Evolutionary conservation across 2,329 filamentous ascomycete genomes (phyloP).

Genomic region (Cordyceps cicadae): DNA sequence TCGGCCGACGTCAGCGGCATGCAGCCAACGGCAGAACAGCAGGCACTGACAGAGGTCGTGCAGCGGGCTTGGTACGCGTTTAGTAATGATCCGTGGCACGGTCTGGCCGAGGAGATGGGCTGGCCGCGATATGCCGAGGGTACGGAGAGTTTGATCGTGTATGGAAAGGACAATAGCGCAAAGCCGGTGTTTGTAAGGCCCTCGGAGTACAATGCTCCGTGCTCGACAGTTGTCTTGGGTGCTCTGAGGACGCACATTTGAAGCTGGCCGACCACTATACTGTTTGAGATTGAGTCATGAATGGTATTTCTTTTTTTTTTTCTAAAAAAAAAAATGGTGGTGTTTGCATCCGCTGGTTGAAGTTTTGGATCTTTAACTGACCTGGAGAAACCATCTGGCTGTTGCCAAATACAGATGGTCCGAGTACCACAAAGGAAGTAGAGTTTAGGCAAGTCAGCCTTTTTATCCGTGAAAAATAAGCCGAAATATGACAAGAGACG

Average conservation of each 20-base stretch:
- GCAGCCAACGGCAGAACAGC: constrained; percentile 22
- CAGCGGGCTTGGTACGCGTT: constrained; percentile 35
- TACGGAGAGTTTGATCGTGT: constrained; percentile 19
- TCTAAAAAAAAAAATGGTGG: no score
- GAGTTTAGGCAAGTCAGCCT: not conserved
- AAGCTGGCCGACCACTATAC: not conserved
- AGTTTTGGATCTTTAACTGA: no score
- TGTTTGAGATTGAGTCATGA: no score
- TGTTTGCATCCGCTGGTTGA: no score
- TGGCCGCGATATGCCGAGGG: constrained; percentile 28
- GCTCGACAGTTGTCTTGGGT: constrained; percentile 18
- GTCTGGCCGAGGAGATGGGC: constrained; percentile 24
- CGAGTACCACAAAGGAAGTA: not conserved
- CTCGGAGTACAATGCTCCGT: constrained; percentile 18
- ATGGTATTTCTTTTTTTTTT: no score
- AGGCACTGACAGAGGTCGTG: constrained; percentile 27
- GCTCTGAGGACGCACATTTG: constrained; percentile 14
- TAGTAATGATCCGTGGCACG: constrained; percentile 26
- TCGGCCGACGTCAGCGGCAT: constrained; percentile 31
- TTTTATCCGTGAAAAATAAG: no score
- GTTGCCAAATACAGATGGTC: no score
- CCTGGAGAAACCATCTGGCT: no score
- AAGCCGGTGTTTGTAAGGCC: constrained; percentile 19
- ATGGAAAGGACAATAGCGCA: constrained; percentile 20
- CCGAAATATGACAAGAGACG: not conserved